A percentile compares a stretch with the other conserved stretches of the same genome.
Evolutionary conservation across 805 yeast genomes (phyloP).

Genomic region (Kuraishia ogatae): DNA sequence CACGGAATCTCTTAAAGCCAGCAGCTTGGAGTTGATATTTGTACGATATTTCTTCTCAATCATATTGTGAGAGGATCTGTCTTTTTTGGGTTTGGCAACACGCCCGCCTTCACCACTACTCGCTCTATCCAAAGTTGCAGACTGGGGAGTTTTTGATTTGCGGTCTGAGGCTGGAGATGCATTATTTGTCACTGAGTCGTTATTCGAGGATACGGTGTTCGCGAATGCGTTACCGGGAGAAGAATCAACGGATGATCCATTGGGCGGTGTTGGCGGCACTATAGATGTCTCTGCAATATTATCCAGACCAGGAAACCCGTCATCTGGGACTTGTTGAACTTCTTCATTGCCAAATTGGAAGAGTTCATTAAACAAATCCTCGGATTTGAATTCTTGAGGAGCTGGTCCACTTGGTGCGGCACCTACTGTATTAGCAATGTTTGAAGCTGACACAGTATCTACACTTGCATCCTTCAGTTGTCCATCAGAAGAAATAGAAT

Average conservation of each 20-base stretch:
- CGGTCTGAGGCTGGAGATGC: neutral
- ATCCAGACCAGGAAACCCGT: neutral
- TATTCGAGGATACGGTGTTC: neutral
- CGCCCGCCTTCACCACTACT: neutral
- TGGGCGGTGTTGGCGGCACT: neutral
- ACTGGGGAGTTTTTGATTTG: neutral
- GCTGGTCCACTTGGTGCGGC: neutral
- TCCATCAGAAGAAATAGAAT: neutral
- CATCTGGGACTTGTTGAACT: neutral
- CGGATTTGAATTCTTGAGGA: neutral
- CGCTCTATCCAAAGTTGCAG: neutral
- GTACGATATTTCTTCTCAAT: slow-evolving; percentile 77
- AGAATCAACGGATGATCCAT: neutral
- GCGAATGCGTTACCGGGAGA: neutral
- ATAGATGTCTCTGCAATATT: neutral
- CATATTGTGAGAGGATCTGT: slow-evolving; percentile 64
- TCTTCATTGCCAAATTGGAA: neutral
- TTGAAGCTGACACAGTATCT: neutral
- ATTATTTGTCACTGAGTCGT: neutral
- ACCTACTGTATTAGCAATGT: neutral
- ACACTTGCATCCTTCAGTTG: neutral
- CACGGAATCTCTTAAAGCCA: slow-evolving; percentile 65
- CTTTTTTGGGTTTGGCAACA: slow-evolving; percentile 34
- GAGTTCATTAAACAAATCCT: neutral
- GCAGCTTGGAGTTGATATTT: slow-evolving; percentile 63